Evolutionary conservation across 2,329 filamentous ascomycete species (phyloP).

Genomic region (Zelopaecilomyces penicillatus): DNA sequence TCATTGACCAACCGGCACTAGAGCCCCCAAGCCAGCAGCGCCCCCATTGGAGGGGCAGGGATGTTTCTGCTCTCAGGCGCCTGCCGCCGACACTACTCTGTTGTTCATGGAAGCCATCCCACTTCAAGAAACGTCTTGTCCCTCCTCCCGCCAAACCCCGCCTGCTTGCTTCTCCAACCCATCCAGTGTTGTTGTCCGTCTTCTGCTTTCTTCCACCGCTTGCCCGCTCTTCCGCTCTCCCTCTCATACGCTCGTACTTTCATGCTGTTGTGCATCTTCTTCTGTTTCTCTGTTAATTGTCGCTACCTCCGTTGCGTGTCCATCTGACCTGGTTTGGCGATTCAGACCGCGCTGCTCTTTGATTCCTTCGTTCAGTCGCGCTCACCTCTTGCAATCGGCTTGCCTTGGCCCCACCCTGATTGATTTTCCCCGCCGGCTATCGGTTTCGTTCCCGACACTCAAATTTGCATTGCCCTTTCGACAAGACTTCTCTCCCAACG

Average conservation of each 20-base stretch:
- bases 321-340: constrained; percentile 1
- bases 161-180: neutral
- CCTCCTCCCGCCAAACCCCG: constrained; percentile 1
- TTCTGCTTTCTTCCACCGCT: neutral
- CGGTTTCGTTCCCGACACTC: too few species aligned
- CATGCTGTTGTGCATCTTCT: neutral
- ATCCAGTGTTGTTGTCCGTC: constrained; percentile 4
- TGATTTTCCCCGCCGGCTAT: too few species aligned
- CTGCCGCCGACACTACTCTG: constrained; percentile 3
- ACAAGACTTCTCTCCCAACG: too few species aligned
- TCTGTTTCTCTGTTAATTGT: constrained; percentile 2
- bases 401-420: too few species aligned
- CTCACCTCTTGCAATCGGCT: too few species aligned
- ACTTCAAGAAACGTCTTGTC: neutral
- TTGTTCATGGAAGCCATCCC: neutral
- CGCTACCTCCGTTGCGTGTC: constrained; percentile 3
- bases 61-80: neutral
- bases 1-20: too few species aligned
- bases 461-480: too few species aligned
- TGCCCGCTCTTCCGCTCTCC: too few species aligned
- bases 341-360: constrained; percentile 6
- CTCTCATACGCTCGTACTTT: too few species aligned
- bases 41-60: too few species aligned
- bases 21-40: too few species aligned
- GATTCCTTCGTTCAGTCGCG: constrained; percentile 6